Percentiles rank a stretch among this genome's conserved stretches.
These are phyloP conservation scores for Pythium guiyangense DNA, from an alignment of 352 stramenopile genomes.

Conservation along the genomic window DNA sequence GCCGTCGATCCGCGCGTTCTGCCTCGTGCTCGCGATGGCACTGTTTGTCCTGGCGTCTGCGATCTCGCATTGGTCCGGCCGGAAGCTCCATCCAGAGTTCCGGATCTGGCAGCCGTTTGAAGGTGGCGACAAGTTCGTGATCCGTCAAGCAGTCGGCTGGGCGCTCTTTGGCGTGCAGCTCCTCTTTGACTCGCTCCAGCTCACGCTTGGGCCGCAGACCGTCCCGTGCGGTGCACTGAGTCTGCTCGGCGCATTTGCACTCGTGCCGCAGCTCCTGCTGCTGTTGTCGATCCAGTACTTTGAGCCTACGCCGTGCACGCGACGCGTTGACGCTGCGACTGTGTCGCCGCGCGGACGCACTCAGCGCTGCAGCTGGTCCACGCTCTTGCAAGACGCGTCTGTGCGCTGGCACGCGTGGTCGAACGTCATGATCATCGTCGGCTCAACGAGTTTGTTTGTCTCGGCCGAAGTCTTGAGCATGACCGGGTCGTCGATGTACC, in stretches of 20 bases:
- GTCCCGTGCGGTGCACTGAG: constrained; percentile 25
- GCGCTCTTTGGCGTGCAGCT: constrained; percentile 43
- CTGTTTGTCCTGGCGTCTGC: constrained; percentile 27
- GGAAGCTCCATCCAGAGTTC: constrained; percentile 22
- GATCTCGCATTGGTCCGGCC: constrained; percentile 27
- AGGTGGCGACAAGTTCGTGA: constrained; percentile 35
- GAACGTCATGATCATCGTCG: constrained; percentile 23
- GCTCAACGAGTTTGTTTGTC: constrained; percentile 27
- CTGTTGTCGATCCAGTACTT: constrained; percentile 38
- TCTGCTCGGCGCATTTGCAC: constrained; percentile 23
- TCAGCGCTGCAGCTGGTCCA: constrained; percentile 12
- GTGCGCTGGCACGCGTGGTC: constrained; percentile 26
- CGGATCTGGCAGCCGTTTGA: constrained; percentile 45
- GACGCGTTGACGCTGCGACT: not conserved
- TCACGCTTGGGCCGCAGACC: constrained; percentile 21
- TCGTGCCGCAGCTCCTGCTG: constrained; percentile 34
- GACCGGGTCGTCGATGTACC: constrained; percentile 17
- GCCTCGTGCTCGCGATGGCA: constrained; percentile 19
- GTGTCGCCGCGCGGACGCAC: not conserved
- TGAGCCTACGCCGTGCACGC: not conserved
- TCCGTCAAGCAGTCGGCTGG: constrained; percentile 51
- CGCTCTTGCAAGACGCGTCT: constrained; percentile 15
- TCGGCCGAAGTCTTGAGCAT: constrained; percentile 26
- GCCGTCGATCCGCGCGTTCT: constrained; percentile 9
- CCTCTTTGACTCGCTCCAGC: constrained; percentile 40